These are phyloP conservation scores for Chrysanthemum lavandulifolium DNA, from an alignment of 129 eudicot species.

Conservation along the genomic window DNA sequence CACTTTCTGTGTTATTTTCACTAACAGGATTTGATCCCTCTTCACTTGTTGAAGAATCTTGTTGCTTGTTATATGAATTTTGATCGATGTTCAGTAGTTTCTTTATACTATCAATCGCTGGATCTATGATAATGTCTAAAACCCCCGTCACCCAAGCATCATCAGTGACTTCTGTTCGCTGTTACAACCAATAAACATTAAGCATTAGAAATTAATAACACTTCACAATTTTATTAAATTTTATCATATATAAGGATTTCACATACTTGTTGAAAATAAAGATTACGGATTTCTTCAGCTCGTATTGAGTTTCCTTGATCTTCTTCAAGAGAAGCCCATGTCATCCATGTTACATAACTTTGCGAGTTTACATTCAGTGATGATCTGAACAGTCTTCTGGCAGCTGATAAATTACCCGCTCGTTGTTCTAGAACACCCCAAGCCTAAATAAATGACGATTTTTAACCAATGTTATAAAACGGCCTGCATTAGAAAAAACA, in stretches of 20 bases:
- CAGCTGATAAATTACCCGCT: slow-evolving; percentile 81
- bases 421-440: slow-evolving; percentile 98
- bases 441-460: slow-evolving; percentile 48
- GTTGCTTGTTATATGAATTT: slow-evolving; percentile 37
- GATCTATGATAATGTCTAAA: slow-evolving; percentile 87
- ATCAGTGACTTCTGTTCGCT: slow-evolving; percentile 91
- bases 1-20: slow-evolving; percentile 25
- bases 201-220: background rate
- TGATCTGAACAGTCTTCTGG: slow-evolving; percentile 87
- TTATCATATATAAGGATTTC: background rate
- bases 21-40: slow-evolving; percentile 21
- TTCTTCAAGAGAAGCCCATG: slow-evolving; percentile 94
- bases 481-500: background rate
- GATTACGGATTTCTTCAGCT: slow-evolving; percentile 95
- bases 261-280: slow-evolving; percentile 91
- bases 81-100: slow-evolving; percentile 66
- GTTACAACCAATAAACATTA: slow-evolving; percentile 32
- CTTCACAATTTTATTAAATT: background rate
- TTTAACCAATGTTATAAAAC: slow-evolving; percentile 11
- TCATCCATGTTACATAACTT: slow-evolving; percentile 97
- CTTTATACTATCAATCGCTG: slow-evolving; percentile 90
- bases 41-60: slow-evolving; percentile 32
- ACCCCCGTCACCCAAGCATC: slow-evolving; percentile 96
- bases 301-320: slow-evolving; percentile 87
- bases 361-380: slow-evolving; percentile 86